Base-by-base conservation (phyloP, 441 rosid genomes). In the Populus hybrid region DNA sequence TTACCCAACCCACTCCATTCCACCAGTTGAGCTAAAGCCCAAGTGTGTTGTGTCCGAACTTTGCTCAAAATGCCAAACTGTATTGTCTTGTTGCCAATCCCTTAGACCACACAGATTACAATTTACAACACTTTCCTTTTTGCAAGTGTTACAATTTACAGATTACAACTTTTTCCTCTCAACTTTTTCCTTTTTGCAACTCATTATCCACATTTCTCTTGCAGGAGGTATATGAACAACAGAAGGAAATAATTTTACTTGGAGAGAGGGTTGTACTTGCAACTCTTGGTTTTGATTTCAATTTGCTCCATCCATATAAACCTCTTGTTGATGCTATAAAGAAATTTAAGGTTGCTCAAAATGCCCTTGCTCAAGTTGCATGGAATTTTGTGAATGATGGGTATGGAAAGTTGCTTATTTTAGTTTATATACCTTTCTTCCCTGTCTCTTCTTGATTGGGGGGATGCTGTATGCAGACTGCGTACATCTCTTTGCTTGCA, bases 401-500 rank as follows among this genome's bases (percentile, higher is more conserved):
- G 99, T 95, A 95, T 70, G 96, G 78, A 78, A 70, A 82, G 76
- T 36, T 77, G 71, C 78, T 70, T 72, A 32, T 20, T 81, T 78
- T 50, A 46, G 63, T 70, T 65, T 61, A 21, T 65, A 28, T 72
- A 24, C 72, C 71, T 72, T 72, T 46, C 78, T 72, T 75, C 68
- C 38, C 71, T 78, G 20, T 74, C 75, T 71, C 71, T 72, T 82
- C 74, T 79, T 79, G 77, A 78, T 75, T 9, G 72, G 61, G 77
- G 77, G 21, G 76, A 78, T 71, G 82, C 36, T 89, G 87, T 89
- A 82, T 94, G 92, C 98, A 96, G 99, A 90, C 97, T 97, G 89
- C 89, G 99, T 88, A 94, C 99, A 63, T 93, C 98, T 72, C 99
- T 97, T 86, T 94, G 98, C 90, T 88, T 97, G 93, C 99, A 97